Evolutionary conservation across 2,329 filamentous ascomycete genomes (phyloP), one percentile per base, ranked within the genome.

Genomic region (Talaromyces sp.): DNA sequence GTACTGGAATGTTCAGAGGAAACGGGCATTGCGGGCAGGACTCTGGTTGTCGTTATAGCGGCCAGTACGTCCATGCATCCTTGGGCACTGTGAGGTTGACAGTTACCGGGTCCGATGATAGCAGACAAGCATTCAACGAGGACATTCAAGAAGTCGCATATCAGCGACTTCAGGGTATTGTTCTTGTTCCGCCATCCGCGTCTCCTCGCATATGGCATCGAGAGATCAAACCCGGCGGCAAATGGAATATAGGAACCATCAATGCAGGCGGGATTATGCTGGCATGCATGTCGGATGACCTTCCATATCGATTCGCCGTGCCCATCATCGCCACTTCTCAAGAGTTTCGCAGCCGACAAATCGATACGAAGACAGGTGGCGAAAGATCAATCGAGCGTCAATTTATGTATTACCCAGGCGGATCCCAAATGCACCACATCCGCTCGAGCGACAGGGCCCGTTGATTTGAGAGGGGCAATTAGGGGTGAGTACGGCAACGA

Each of bases 291-390:
- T 5, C 83, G 80, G 66, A 97, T 88, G 92, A 86, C 88, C 69
- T 91, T 92, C 80, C 75, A 54, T 74, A 84, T 96, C 64, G 82
- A 84, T 64, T 93, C 89, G 66, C 70, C 18, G 87, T 97, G 60
- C 87, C 90, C 5, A 86, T 93, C 9, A 69, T 44, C 18, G 12
- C 7, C 11, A 6, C 1, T 11, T 44, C 42, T 44, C 42, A 44
- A 23, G 18, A 44, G 18, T 4, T 50, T 28, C 31, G 14, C 16
- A 16, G 6, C 7, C 28, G 42, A 23, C 25, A 16, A 37, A 21
- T 4, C 2, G 31, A 35, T 3, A 33, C 7, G 14, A 18, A 39
- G 11, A 12, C 6, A 4, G 7, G 42, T 14, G 40, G 14, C 7
- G 84, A 90, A 70, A 91, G 96, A 74, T 89, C 90, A 57, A 89